A percentile compares a stretch with the other conserved stretches of the same genome.
These are phyloP conservation scores for Aspergillus kassunensis DNA, from an alignment of 495 filamentous ascomycete genomes.

Conservation along the genomic window DNA sequence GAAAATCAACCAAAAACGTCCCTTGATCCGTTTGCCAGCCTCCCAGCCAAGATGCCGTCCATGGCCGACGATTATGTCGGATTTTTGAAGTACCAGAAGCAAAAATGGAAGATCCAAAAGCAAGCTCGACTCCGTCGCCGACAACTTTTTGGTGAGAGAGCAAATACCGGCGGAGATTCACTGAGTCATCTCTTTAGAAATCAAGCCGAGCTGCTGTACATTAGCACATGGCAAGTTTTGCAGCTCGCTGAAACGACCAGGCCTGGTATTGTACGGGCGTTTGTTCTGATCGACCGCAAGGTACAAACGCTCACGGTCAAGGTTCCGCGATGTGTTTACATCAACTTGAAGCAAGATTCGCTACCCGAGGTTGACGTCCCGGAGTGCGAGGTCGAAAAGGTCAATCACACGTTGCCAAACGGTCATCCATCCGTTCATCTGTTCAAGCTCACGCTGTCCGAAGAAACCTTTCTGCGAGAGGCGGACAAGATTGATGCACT, in stretches of 20 bases:
- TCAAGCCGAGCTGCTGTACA: slow-evolving; percentile 83
- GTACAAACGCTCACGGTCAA: slow-evolving; percentile 83
- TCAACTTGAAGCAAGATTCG: slow-evolving; percentile 84
- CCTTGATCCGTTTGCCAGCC: slow-evolving; percentile 73
- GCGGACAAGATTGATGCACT: slow-evolving; percentile 73
- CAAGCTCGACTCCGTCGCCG: slow-evolving; percentile 82
- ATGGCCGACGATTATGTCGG: slow-evolving; percentile 83
- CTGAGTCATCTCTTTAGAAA: slow-evolving; percentile 87
- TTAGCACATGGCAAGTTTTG: slow-evolving; percentile 89
- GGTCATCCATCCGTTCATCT: slow-evolving; percentile 91
- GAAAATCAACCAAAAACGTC: slow-evolving; percentile 58
- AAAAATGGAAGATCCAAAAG: slow-evolving; percentile 98
- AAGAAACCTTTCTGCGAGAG: slow-evolving; percentile 82
- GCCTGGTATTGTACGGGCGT: slow-evolving; percentile 82
- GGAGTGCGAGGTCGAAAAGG: slow-evolving; percentile 84
- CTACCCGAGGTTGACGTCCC: slow-evolving; percentile 86
- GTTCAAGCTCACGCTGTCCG: slow-evolving; percentile 86
- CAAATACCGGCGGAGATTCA: slow-evolving; percentile 60
- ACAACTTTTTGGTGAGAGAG: slow-evolving; percentile 89
- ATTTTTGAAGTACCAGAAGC: slow-evolving; percentile 93
- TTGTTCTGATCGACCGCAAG: slow-evolving; percentile 89
- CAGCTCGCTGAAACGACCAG: slow-evolving; percentile 76
- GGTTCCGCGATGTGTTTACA: slow-evolving; percentile 82
- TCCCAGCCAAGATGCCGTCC: slow-evolving; percentile 81
- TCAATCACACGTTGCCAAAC: slow-evolving; percentile 87